Conservation (phyloP, 257 asterid genomes). For the Cynanchum wilfordii region DNA sequence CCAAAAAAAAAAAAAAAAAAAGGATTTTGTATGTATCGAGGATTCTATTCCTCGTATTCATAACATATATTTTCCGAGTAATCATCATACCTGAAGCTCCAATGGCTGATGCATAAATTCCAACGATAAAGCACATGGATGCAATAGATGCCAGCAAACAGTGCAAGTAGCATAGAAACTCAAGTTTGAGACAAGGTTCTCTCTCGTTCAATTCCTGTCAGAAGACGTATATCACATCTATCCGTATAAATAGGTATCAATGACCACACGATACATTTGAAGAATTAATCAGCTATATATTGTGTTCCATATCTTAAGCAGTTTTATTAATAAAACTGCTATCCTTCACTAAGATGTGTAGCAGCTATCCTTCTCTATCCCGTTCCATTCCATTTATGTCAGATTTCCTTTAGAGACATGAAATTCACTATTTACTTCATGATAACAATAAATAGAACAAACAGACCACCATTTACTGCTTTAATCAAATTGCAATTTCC, state of each 20-base stretch:
- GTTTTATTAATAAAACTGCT: neutral
- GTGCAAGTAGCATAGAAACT: neutral
- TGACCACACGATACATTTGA: neutral
- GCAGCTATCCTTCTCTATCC: neutral
- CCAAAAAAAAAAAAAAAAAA: too few species aligned
- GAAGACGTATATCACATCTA: neutral
- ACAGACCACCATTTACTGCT: neutral
- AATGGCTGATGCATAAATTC: neutral
- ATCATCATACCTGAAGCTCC: neutral
- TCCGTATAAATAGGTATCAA: neutral
- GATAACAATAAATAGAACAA: neutral
- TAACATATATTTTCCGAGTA: neutral
- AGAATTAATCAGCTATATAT: neutral
- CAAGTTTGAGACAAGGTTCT: neutral
- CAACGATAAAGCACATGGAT: neutral
- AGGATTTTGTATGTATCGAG: neutral
- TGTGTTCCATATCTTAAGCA: neutral
- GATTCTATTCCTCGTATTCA: neutral
- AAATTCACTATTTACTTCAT: neutral
- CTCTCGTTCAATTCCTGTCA: too few species aligned
- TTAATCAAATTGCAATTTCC: conserved; percentile 34
- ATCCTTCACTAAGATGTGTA: neutral
- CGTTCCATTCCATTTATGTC: neutral
- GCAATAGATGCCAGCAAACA: neutral
- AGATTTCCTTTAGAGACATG: neutral